A percentile compares a stretch with the other conserved stretches of the same genome.
These are phyloP conservation scores for Ambrosiella xylebori DNA, from an alignment of 2,329 filamentous ascomycete genomes.

Conservation along the genomic window DNA sequence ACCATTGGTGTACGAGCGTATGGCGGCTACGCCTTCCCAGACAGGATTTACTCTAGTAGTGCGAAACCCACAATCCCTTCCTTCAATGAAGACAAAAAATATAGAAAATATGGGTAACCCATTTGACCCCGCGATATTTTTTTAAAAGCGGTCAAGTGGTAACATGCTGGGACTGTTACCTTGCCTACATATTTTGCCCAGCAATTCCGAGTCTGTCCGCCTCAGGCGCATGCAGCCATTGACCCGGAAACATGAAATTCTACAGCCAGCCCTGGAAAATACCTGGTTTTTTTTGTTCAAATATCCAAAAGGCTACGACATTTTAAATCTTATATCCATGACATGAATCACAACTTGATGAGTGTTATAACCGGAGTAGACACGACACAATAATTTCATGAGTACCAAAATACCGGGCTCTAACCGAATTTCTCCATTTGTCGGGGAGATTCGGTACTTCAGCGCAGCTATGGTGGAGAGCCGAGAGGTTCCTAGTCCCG, in stretches of 20 bases:
- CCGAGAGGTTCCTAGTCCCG: background rate
- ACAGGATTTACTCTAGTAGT: background rate
- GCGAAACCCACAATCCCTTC: background rate
- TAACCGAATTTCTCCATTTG: background rate
- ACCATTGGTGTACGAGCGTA: too few species aligned
- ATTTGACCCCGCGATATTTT: background rate
- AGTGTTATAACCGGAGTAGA: too few species aligned
- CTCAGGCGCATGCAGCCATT: background rate
- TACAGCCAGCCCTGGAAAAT: too few species aligned
- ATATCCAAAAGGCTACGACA: too few species aligned
- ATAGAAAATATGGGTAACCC: background rate
- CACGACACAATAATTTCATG: too few species aligned
- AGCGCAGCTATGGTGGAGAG: background rate
- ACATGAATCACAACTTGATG: too few species aligned
- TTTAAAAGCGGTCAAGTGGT: background rate
- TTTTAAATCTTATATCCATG: too few species aligned
- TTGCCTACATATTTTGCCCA: background rate
- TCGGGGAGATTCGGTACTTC: background rate
- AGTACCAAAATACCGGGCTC: background rate
- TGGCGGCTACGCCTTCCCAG: constrained; percentile 6
- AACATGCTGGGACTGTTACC: background rate
- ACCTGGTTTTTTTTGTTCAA: too few species aligned
- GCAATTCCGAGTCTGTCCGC: background rate
- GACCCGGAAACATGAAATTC: background rate
- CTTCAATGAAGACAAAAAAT: background rate